phyloP scores from a whole-genome alignment of 805 yeast genomes.

The Schwanniomyces yamadae region DNA sequence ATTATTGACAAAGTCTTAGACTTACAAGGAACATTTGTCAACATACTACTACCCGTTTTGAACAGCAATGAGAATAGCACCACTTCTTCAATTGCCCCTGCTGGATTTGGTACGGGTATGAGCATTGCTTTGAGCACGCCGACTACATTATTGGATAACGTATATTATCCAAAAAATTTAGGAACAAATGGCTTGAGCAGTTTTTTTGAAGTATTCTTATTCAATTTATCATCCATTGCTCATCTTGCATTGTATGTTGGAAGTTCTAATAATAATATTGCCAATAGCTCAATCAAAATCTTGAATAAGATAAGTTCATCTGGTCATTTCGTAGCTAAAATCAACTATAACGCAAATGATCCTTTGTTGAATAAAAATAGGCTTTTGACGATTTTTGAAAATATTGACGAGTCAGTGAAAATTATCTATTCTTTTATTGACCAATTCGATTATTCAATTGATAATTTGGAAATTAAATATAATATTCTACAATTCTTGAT shows the following conservation, averaged over 20 bases:
- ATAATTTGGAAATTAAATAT: slow-evolving; percentile 50
- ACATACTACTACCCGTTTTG: slow-evolving; percentile 51
- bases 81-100: slow-evolving; percentile 6
- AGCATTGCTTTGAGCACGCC: slow-evolving; percentile 24
- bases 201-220: slow-evolving; percentile 69
- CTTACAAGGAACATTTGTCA: slow-evolving; percentile 59
- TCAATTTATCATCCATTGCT: slow-evolving; percentile 69
- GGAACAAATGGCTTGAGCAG: slow-evolving; percentile 63
- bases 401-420: slow-evolving; percentile 74
- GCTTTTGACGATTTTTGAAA: slow-evolving; percentile 66
- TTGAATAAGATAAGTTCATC: slow-evolving; percentile 51
- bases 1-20: slow-evolving; percentile 47
- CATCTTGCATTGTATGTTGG: slow-evolving; percentile 77
- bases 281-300: slow-evolving; percentile 52
- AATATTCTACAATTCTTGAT: slow-evolving; percentile 59
- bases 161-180: slow-evolving; percentile 40
- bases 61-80: slow-evolving; percentile 23
- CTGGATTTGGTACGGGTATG: slow-evolving; percentile 28
- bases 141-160: slow-evolving; percentile 24
- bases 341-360: slow-evolving; percentile 17
- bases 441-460: slow-evolving; percentile 50
- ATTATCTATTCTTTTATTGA: slow-evolving; percentile 71
- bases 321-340: slow-evolving; percentile 39
- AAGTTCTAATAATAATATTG: slow-evolving; percentile 47
- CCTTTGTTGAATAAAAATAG: slow-evolving; percentile 51